Base-by-base conservation (phyloP, 2,329 filamentous ascomycete genomes). In the Pseudogymnoascus pannorum region DNA sequence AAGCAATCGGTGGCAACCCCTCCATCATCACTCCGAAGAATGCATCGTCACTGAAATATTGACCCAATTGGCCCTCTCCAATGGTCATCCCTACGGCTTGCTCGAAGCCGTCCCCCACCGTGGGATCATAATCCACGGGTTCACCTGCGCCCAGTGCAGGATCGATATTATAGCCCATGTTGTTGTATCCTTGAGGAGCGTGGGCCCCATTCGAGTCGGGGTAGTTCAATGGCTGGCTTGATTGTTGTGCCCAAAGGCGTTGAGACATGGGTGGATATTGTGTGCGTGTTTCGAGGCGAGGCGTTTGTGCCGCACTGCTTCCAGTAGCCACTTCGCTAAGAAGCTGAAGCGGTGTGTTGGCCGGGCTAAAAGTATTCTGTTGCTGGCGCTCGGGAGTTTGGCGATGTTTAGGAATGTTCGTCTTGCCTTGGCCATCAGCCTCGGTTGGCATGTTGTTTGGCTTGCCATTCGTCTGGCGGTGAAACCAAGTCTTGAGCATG, bases 401-500 rank as follows among this genome's bases (percentile, higher is more conserved):
- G 16, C 51, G 63, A 63, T 61, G 63, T 35, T 64, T 65, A 42
- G 64, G 64, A 51, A 48, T 58, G 57, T 59, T 64, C 62, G 61
- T 64, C 31, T 20, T 59, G 36, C 18, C 60, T 58, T 44, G 66
- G 62, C 59, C 58, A 48, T 11, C 44, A 20, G 57, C 61, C n/a
- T 60, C 38, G 8, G 36, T 36, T 26, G 24, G 48, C 14, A 40
- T 26, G 20, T 14, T 29, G 31, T 22, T 51, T 33, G 62, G 31
- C 62, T 69, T 69, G 14, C 66, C 65, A 59, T 71, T 69, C 60
- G 67, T 64, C 61, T 72, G 71, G 31, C 71, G 66, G 59, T 72
- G 66, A 42, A 73, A 72, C 87, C 88, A 91, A 24, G 79, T 82
- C 42, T 83, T 83, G 24, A 92, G 75, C 85, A 91, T 87, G 58